phyloP scores from a whole-genome alignment of 169 alveolate species.

The Eimeria praecox region DNA sequence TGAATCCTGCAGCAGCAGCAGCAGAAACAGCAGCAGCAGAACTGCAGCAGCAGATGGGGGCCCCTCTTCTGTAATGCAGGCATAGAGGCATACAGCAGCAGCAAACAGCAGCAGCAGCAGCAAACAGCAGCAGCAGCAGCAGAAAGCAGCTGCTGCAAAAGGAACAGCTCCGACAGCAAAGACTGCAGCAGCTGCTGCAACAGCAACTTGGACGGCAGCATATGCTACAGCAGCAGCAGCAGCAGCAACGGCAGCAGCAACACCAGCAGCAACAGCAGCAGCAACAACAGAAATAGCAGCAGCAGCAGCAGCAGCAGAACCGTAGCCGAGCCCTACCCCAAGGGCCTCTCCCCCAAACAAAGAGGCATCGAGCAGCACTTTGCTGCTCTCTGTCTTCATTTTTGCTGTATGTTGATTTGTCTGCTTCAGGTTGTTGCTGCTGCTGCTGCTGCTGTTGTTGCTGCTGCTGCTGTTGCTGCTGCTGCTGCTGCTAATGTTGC shows the following conservation, averaged over 20 bases:
- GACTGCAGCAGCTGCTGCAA: not conserved
- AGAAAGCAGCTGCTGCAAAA: too few relatives aligned
- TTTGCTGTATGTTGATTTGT: not conserved
- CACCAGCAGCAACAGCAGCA: not conserved
- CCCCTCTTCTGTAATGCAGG: not conserved
- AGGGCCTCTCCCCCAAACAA: constrained; percentile 13
- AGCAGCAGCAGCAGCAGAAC: constrained; percentile 7
- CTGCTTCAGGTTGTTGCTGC: not conserved
- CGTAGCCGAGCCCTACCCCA: not conserved
- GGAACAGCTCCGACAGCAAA: too few relatives aligned
- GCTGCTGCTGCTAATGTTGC: not conserved
- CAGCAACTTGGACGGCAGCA: too few relatives aligned
- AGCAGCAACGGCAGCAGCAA: not conserved
- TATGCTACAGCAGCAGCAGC: too few relatives aligned
- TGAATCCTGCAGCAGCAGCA: constrained; percentile 6
- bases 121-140: constrained; percentile 4
- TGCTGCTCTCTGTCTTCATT: constrained; percentile 4
- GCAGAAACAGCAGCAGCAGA: not conserved
- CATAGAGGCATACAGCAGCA: not conserved
- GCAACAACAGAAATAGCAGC: not conserved
- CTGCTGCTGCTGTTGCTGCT: not conserved
- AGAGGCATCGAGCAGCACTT: constrained; percentile 32
- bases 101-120: not conserved
- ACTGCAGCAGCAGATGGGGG: not conserved
- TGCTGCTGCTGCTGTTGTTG: not conserved